Conservation (phyloP, 2,329 filamentous ascomycete genomes). For the Penicillium sumatraense region DNA sequence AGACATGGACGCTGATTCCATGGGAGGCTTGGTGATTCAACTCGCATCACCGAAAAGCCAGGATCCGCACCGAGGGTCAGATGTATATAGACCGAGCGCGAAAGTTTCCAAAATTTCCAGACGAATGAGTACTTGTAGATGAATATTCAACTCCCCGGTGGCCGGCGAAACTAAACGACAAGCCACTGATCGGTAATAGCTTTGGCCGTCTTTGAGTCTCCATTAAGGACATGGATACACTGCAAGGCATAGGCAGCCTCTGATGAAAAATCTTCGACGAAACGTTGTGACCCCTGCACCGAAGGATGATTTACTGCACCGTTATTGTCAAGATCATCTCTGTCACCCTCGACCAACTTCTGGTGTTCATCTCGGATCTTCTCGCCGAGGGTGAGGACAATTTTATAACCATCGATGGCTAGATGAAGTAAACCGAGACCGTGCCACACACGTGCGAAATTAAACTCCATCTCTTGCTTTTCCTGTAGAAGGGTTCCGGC, state of each 20-base stretch:
- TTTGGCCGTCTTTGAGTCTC: slow-evolving; percentile 65
- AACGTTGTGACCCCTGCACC: slow-evolving; percentile 13
- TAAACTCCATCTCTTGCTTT: slow-evolving; percentile 79
- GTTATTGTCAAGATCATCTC: slow-evolving; percentile 46
- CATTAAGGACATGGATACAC: slow-evolving; percentile 67
- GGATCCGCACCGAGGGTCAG: too few species aligned
- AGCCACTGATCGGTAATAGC: slow-evolving; percentile 65
- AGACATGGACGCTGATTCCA: too few species aligned
- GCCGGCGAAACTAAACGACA: slow-evolving; percentile 44
- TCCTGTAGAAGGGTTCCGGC: slow-evolving; percentile 49
- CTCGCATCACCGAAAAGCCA: too few species aligned
- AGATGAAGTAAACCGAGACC: slow-evolving; percentile 73
- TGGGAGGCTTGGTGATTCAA: too few species aligned
- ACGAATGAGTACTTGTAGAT: not conserved
- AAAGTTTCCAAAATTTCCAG: too few species aligned
- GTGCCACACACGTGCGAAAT: slow-evolving; percentile 77
- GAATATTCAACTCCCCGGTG: not conserved
- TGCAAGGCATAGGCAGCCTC: slow-evolving; percentile 79
- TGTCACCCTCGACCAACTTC: not conserved
- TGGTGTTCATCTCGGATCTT: slow-evolving; percentile 42
- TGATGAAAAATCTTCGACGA: slow-evolving; percentile 63
- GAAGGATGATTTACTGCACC: slow-evolving; percentile 26
- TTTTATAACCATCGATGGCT: slow-evolving; percentile 73
- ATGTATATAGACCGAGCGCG: too few species aligned
- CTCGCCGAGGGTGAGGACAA: slow-evolving; percentile 56